These are phyloP conservation scores for Eucalyptus regnans DNA, from an alignment of 345 rosid genomes.

Conservation along the genomic window DNA sequence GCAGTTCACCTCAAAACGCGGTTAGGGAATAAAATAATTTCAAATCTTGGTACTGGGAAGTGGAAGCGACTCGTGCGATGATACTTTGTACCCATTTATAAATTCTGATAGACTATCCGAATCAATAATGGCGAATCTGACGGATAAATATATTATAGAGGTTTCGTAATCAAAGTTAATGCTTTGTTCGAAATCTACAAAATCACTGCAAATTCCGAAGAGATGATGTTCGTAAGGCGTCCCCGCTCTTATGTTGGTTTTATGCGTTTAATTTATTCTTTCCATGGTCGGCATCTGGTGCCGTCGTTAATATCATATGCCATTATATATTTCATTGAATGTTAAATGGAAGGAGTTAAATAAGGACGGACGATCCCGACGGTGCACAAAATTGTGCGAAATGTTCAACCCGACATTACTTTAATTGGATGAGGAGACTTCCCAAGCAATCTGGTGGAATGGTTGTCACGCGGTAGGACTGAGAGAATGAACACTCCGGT, in stretches of 20 bases:
- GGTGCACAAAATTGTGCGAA: background rate
- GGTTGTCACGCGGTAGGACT: background rate
- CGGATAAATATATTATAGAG: background rate
- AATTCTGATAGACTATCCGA: background rate
- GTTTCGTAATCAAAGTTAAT: background rate
- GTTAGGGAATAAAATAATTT: background rate
- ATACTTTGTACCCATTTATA: background rate
- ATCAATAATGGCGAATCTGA: background rate
- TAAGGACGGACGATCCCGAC: background rate
- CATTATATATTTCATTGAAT: background rate
- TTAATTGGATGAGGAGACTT: background rate
- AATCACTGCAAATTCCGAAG: background rate
- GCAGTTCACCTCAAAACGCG: background rate
- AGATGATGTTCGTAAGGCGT: background rate
- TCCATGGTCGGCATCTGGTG: background rate
- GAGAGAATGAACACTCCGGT: background rate
- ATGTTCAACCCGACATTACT: background rate
- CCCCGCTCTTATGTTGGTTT: background rate
- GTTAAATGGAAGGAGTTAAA: background rate
- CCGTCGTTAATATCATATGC: background rate
- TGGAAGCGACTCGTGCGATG: background rate
- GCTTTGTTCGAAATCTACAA: background rate
- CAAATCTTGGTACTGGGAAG: background rate
- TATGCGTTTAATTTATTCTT: background rate
- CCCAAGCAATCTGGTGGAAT: background rate